Evolutionary conservation across 2,329 filamentous ascomycete species (phyloP), one percentile per base, ranked within the genome.

Genomic region (Clonostachys solani): DNA sequence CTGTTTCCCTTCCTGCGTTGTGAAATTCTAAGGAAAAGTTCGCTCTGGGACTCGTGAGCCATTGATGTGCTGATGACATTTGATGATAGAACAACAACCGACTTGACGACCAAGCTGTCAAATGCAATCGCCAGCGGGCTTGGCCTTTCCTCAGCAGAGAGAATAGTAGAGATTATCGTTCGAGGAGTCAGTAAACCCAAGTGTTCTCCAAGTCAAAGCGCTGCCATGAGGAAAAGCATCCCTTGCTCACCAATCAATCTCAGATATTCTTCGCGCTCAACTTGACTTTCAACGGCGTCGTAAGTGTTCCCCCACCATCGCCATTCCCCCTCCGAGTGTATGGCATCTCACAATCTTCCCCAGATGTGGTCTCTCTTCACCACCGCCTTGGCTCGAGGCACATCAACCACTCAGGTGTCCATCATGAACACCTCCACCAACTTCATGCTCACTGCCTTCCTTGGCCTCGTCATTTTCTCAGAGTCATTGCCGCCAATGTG

Each of bases 351-450:
- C 35, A 47, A 42, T 49, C 33, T 50, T 44, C 18, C 36, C 5
- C 42, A 81, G 66, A 92, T 92, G 88, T 92, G 88, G 88, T 83
- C 85, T 0, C 77, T 92, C 43, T 92, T 92, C 69, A 92, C 88
- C 7, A 79, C 81, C 44, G 88, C 88, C 45, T 78, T 92, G n/a
- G 82, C 87, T 1, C 77, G 80, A 16, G 86, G 87, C 13, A 78
- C 80, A 49, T 90, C 86, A 2, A 90, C 88, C 9, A 89, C 88
- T 0, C 86, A 89, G 59, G 88, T 92, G 43, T 86, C 82, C 54
- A 86, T 92, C 61, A 82, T 92, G 64, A 92, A 92, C 65, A 92
- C 88, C 4, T 89, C 86, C 13, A 77, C 86, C 48, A 92, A 92
- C 68, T 92, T 92, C 64, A 77, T 92, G 67, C 67, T 90, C 50